Percentiles rank a stretch among this genome's conserved stretches.
These are phyloP conservation scores for Rutidosis leptorrhynchoides DNA, from an alignment of 129 eudicot species.

Conservation along the genomic window DNA sequence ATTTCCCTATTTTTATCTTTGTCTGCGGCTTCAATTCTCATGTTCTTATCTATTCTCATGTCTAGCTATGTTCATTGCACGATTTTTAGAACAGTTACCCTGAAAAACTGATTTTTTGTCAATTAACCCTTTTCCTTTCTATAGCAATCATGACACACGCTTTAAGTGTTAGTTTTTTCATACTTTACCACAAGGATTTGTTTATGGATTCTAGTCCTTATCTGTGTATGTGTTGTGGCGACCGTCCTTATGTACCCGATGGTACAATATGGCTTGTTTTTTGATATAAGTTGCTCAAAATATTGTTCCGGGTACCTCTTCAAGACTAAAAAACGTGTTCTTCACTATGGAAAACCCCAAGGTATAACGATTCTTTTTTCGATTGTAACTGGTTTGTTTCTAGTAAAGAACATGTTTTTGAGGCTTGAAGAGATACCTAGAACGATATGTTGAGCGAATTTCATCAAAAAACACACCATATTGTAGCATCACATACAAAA, in stretches of 20 bases:
- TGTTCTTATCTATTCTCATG: conserved; percentile 28
- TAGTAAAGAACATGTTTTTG: conserved; percentile 21
- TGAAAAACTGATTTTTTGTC: conserved; percentile 22
- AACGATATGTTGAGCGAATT: conserved; percentile 33
- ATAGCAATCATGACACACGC: conserved; percentile 28
- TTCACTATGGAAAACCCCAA: conserved; percentile 16
- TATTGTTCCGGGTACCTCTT: conserved; percentile 33
- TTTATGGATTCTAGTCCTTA: conserved; percentile 27
- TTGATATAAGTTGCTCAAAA: conserved; percentile 30
- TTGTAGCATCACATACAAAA: conserved; percentile 30
- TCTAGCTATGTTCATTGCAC: conserved; percentile 16
- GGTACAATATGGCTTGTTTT: conserved; percentile 39
- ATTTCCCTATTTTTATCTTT: conserved; percentile 2
- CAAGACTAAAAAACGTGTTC: conserved; percentile 15
- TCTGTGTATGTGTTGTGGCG: conserved; percentile 22
- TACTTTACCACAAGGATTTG: conserved; percentile 18
- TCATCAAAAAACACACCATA: conserved; percentile 39
- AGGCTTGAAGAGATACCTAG: conserved; percentile 25
- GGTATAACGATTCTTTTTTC: too few relatives aligned
- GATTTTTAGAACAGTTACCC: conserved; percentile 28
- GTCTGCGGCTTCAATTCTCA: conserved; percentile 9
- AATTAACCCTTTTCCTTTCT: conserved; percentile 26
- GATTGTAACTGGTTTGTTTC: not conserved
- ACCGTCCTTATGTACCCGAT: conserved; percentile 30
- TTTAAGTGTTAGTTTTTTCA: conserved; percentile 30